Evolutionary conservation across 305 asterid genomes (phyloP), one percentile per base, ranked within the genome.

Genomic region (Fraxinus paxiana): DNA sequence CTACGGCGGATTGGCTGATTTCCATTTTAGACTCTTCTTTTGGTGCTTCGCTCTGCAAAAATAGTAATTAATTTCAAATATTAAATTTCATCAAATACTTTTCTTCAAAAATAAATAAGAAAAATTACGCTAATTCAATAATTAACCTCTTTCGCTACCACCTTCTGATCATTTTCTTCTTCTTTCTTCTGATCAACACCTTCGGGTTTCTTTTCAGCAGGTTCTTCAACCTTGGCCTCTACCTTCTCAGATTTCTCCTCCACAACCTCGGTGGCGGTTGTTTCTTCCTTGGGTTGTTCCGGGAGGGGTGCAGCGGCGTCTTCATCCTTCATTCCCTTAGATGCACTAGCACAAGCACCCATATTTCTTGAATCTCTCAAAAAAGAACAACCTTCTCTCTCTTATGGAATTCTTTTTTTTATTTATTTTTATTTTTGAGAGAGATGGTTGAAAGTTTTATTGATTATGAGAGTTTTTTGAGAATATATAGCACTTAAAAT

Each of bases 331-430:
- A 89, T 84, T 76, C 56, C 88, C 79, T 90, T 90, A 5, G 89
- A 82, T 22, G 87, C 89, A 79, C 92, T 90, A 54, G 92, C 90
- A 51, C 94, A 90, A 4, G 90, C 90, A 77, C 94, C 94, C 94
- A 90, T 89, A 75, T 48, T 81, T 46, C 72, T 43, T 54, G 13
- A 0, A 76, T 22, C 28, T 2, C 24, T 54, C 43, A 0, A 76
- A 18, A 37, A 46, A 63, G 79, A 34, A 28, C 72, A 79, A 83
- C 82, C 80, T 77, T 35, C 41, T 83, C 80, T 79, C 61, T 51
- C 84, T 12, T n/a, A 10, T 41, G 31, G 1, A 8, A 80, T 0
- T 28, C 33, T n/a, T 13, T 72, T 76, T 31, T 41, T 67, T 41
- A 3, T 33, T 6, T 8, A 1, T 3, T 10, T 1, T 1, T 65